Percentiles rank a stretch among this genome's conserved stretches.
phyloP scores from a whole-genome alignment of 192 early-diverging fungal species.

The Chytriomyces sp. region DNA sequence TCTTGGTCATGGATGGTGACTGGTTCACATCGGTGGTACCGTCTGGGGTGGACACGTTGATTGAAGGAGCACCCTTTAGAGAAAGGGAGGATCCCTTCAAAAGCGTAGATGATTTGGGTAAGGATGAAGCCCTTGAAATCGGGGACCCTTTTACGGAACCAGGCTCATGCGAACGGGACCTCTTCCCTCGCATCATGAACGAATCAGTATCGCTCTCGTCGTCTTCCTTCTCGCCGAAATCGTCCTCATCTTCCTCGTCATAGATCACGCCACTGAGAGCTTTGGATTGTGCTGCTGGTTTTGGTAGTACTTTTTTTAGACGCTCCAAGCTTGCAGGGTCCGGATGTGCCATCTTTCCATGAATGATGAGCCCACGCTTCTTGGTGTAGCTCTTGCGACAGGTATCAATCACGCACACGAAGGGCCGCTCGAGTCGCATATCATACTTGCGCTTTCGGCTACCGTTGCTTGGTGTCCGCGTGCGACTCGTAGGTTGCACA shows the following conservation, averaged over 20 bases:
- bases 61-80: not conserved
- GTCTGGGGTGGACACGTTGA: slow-evolving; percentile 1
- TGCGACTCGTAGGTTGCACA: not conserved
- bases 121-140: too few relatives aligned
- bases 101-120: too few relatives aligned
- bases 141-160: too few relatives aligned
- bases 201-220: not conserved
- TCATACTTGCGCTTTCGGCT: slow-evolving; percentile 3
- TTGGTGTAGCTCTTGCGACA: slow-evolving; percentile 28
- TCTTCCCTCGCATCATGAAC: not conserved
- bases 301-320: slow-evolving; percentile 3
- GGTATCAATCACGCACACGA: slow-evolving; percentile 2
- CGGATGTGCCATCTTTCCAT: slow-evolving; percentile 25
- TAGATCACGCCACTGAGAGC: too few relatives aligned
- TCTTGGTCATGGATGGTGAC: not conserved
- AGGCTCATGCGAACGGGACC: not conserved
- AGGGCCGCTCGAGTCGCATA: slow-evolving; percentile 13
- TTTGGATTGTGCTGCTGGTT: too few relatives aligned
- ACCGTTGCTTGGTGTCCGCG: not conserved
- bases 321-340: slow-evolving; percentile 1
- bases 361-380: slow-evolving; percentile 13
- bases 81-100: not conserved
- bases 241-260: too few relatives aligned
- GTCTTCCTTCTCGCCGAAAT: slow-evolving; percentile 2
- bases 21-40: not conserved